Evolutionary conservation across 2,329 filamentous ascomycete genomes (phyloP), one percentile per base, ranked within the genome.

Genomic region (Cercospora sp.): DNA sequence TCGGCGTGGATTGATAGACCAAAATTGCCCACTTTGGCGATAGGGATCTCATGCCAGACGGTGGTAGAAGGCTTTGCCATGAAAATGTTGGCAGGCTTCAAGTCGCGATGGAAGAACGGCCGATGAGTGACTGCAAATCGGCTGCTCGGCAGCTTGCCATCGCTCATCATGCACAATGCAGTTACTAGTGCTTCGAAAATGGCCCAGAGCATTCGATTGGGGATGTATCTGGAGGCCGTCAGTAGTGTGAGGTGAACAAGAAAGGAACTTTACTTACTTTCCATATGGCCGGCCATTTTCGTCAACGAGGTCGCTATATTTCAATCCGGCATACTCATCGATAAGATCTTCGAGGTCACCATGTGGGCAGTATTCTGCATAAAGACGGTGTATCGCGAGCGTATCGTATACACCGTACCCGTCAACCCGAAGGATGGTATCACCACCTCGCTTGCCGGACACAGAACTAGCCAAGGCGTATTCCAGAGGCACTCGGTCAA

Each of bases 141-240:
- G 28, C 16, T 12, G 9, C 30, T 60, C 13, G 57, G 57, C 28
- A 60, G n/a, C 10, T 60, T 34, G 16, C 57, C 57, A 12, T 34
- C 30, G n/a, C 34, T 34, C 57, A 60, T 60, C 57, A 60, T 34
- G 13, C 57, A 60, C 30, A 34, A 37, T 26, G 57, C 57, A 18
- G 57, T n/a, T 34, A 60, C 57, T 21, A 60, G 30, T 16, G 57
- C 57, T 26, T 60, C 57, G 13, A 60, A 60, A n/a, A 60, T 40
- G 18, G 30, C 34, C 57, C 57, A 60, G 57, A 60, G 28, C n/a
- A 60, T 34, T 6, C 57, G 57, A 37, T 4, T 24, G 8, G 57
- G 57, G 21, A 60, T 13, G 21, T 37, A 28, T 24, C 57, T 60
- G 8, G 24, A 9, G 24, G 12, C 5, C 21, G 49, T 53, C 24